phyloP scores from a whole-genome alignment of 129 eudicot species.

The Escallonia herrerae region DNA sequence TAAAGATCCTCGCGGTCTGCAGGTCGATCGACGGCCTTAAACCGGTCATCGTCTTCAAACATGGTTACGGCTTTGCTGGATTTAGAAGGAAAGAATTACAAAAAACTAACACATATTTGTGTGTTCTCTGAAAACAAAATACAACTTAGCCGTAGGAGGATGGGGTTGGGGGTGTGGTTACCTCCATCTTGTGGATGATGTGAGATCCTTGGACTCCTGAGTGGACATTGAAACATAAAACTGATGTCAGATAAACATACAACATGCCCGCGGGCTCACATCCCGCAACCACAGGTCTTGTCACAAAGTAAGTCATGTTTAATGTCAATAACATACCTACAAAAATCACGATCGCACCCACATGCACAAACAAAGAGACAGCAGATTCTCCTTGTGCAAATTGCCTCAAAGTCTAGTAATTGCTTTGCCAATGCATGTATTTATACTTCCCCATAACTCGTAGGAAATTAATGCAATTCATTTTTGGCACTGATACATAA shows the following conservation, averaged over 20 bases:
- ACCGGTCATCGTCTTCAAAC: slow-evolving; percentile 94
- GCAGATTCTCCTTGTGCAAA: not conserved
- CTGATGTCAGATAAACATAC: not conserved
- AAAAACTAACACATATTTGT: not conserved
- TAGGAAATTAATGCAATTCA: no score
- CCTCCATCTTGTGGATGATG: slow-evolving; percentile 96
- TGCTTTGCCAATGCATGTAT: no score
- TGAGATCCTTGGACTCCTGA: slow-evolving; percentile 86
- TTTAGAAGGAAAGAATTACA: not conserved
- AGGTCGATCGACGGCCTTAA: slow-evolving; percentile 80
- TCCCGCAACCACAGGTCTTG: no score
- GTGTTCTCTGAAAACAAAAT: no score
- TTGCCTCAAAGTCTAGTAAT: not conserved
- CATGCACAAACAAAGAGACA: not conserved
- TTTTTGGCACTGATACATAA: no score
- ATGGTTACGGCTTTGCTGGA: slow-evolving; percentile 79
- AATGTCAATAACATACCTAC: no score
- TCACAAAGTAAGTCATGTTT: no score
- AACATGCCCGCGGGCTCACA: no score
- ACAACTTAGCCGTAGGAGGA: no score
- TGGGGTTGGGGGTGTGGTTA: slow-evolving; percentile 1
- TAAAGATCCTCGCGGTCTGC: slow-evolving; percentile 93
- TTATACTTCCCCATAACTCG: no score
- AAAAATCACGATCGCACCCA: no score
- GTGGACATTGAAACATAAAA: slow-evolving; percentile 4